Base-by-base conservation (phyloP, 345 rosid genomes). In the Lumnitzera racemosa region DNA sequence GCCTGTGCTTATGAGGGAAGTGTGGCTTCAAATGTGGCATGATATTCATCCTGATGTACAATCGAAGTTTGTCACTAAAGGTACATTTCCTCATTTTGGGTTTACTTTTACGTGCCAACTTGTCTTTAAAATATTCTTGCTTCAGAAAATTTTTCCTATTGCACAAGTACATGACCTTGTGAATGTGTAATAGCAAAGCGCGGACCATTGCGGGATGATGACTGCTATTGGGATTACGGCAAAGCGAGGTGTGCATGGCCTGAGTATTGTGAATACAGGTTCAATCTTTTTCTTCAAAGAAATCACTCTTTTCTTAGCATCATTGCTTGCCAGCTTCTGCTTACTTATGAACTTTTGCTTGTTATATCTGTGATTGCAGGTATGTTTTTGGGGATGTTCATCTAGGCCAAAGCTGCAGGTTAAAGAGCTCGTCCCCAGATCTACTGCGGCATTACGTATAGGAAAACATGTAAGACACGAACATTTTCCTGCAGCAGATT, bases 1-100 rank as follows among this genome's bases (percentile, higher is more conserved):
- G 20, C 90, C 94, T 36, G 90, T 76, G 69, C 79, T 94, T 58
- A 94, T 94, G 99, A 80, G 99, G 63, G 99, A 90, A 78, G 69
- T 94, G 75, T 94, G 99, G 99, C 99, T 94, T 71, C 91, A 94
- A 69, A 86, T 94, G 88, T 94, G 97, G 97, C 99, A 94, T 63
- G 95, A 94, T 70, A 81, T 86, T 65, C 87, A 79, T 68, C 87
- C 87, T 25, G 78, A 74, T 70, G 72, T 81, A 29, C 75, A 74
- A 64, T 74, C 87, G 55, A 78, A 83, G 43, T 94, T 84, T 61
- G 97, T 90, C 49, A 90, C 91, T 15, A 94, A 94, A 86, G 99
- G 99, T 94, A 25, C 49, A 27, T n/a, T 11, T 3, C 3, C 14
- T 29, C 31, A 15, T 25, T 13, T 25, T 25, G 49, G 17, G 43